Evolutionary conservation across 2,329 filamentous ascomycete species (phyloP), one percentile per base, ranked within the genome.

Genomic region (Verticillium isaacii): DNA sequence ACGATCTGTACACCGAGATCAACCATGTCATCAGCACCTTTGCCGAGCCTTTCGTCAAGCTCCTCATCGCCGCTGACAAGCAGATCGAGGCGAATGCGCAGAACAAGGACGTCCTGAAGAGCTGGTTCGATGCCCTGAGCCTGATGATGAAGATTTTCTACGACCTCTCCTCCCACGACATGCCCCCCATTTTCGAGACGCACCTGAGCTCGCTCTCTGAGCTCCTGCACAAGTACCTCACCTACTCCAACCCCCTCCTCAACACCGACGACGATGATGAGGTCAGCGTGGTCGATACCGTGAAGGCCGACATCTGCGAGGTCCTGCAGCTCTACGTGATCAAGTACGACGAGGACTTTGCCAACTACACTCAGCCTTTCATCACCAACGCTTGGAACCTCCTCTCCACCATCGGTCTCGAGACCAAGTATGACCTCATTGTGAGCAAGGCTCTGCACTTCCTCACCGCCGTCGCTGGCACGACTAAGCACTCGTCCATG

Each of bases 361-460:
- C 90, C 60, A 79, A 85, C 55, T 88, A 93, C 69, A 87, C 95
- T 55, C 84, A 87, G 63, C 89, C 89, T 39, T 98, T 99, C 77
- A 92, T 97, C 66, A 88, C 89, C 63, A 95, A 89, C 67, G 93
- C 92, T 1, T 99, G 95, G 95, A 91, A 87, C 66, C 84, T 99
- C 66, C 82, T 99, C 67, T 97, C 95, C 17, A 89, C 88, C 2
- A 89, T 93, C 58, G 93, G 94, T 0, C 81, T 89, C 5, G 90
- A 97, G 75, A 94, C 91, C 60, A 97, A 97, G 74, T 97, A 96
- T 75, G 95, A 99, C 72, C 89, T 92, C 62, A 83, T 99, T 54
- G 93, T 97, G 69, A 97, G 94, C 85, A 93, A 92, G 75, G 94
- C 94, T 0, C 79, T 99, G 65, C 92, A 97, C 70, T 99, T 99